Percentiles rank a stretch among this genome's conserved stretches.
Conservation (phyloP, 805 yeast genomes). For the Teunomyces stri region DNA sequence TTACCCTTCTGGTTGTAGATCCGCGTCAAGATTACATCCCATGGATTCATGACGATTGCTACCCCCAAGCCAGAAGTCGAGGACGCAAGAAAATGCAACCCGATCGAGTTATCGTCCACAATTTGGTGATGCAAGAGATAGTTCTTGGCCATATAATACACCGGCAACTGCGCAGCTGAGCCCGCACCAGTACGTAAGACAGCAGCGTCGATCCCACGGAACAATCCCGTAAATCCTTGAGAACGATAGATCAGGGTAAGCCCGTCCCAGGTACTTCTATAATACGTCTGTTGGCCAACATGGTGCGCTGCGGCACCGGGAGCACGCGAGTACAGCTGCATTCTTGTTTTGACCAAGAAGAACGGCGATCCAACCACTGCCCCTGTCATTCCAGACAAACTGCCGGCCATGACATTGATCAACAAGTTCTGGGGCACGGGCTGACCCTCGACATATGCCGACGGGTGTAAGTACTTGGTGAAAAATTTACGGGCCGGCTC, state of each 20-base stretch:
- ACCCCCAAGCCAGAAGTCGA: constrained; percentile 88
- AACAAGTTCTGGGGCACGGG: constrained; percentile 37
- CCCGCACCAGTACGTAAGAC: constrained; percentile 93
- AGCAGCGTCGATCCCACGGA: constrained; percentile 93
- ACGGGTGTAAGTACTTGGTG: constrained; percentile 55
- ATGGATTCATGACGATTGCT: constrained; percentile 94
- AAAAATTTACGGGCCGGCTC: constrained; percentile 74
- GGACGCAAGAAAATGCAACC: constrained; percentile 69
- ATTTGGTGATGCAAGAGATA: constrained; percentile 52
- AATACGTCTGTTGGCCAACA: constrained; percentile 92
- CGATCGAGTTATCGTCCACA: constrained; percentile 57
- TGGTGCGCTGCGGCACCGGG: constrained; percentile 33
- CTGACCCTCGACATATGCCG: constrained; percentile 41
- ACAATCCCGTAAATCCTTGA: constrained; percentile 79
- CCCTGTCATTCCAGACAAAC: constrained; percentile 82
- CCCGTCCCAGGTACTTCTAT: constrained; percentile 68
- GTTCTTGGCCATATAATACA: constrained; percentile 75
- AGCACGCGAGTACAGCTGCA: constrained; percentile 83
- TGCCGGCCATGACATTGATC: constrained; percentile 78
- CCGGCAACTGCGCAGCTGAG: constrained; percentile 91
- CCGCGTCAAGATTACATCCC: constrained; percentile 93
- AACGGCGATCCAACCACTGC: constrained; percentile 89
- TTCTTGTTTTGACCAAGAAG: constrained; percentile 88
- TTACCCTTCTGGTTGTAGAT: constrained; percentile 92
- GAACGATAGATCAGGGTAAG: constrained; percentile 53